Conservation (phyloP, 2,329 filamentous ascomycete genomes). For the Beauveria rudraprayagi region DNA sequence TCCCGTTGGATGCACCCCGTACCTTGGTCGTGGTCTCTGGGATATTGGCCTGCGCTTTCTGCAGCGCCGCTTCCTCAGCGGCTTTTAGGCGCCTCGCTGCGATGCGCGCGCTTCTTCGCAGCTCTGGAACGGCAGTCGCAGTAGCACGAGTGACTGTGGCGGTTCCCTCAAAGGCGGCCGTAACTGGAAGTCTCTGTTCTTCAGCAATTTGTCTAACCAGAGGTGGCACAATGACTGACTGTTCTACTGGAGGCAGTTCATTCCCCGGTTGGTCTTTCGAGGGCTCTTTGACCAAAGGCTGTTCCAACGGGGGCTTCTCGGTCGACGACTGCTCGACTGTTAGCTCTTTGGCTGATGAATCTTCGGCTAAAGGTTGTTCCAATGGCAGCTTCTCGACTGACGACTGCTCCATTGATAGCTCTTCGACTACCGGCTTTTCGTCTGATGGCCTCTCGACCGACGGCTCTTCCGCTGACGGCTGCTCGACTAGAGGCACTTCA, state of each 20-base stretch:
- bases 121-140: neutral
- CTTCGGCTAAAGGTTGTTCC: too few species aligned
- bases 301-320: neutral
- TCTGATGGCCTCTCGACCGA: neutral
- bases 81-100: neutral
- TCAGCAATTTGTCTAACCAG: neutral
- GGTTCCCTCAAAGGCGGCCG: neutral
- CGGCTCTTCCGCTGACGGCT: neutral
- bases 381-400: neutral
- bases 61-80: neutral
- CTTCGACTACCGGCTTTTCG: neutral
- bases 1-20: neutral
- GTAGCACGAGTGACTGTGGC: neutral
- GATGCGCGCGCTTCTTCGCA: neutral
- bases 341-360: too few species aligned
- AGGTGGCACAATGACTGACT: too few species aligned
- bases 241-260: neutral
- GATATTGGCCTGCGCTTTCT: neutral
- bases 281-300: neutral
- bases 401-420: neutral
- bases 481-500: neutral
- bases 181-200: neutral
- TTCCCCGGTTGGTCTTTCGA: neutral
- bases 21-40: neutral
- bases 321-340: neutral